Conservation (phyloP, 2,329 filamentous ascomycete genomes). For the Claviceps cyperi region DNA sequence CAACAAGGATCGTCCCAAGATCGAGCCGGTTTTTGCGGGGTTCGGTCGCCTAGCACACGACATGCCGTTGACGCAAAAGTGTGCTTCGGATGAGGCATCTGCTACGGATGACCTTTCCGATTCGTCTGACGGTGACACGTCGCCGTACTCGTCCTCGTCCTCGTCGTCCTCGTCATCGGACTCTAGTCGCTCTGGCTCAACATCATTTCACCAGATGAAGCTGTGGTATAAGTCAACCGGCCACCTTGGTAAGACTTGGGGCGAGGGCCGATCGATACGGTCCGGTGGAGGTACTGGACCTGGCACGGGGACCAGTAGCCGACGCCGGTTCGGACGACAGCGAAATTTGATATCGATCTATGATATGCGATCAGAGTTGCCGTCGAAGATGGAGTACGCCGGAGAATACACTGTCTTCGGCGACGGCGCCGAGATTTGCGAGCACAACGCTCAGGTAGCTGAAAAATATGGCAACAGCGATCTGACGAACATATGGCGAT, state of each 20-base stretch:
- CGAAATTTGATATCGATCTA: slow-evolving; percentile 65
- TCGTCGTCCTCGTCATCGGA: too few relatives aligned
- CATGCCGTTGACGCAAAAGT: slow-evolving; percentile 31
- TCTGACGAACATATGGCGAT: slow-evolving; percentile 69
- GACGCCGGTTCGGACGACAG: slow-evolving; percentile 30
- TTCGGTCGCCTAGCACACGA: slow-evolving; percentile 42
- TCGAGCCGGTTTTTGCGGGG: slow-evolving; percentile 41
- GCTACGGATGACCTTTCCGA: slow-evolving; percentile 35
- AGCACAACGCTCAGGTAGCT: slow-evolving; percentile 69
- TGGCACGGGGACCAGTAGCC: slow-evolving; percentile 34
- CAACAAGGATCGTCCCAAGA: slow-evolving; percentile 34
- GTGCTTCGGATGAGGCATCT: slow-evolving; percentile 34
- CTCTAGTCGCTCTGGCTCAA: slow-evolving; percentile 47
- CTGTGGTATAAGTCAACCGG: slow-evolving; percentile 41
- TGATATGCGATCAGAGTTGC: slow-evolving; percentile 55
- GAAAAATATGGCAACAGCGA: slow-evolving; percentile 55
- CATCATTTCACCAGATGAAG: slow-evolving; percentile 44
- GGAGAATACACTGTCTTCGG: slow-evolving; percentile 73
- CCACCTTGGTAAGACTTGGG: slow-evolving; percentile 39
- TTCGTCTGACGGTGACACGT: slow-evolving; percentile 34
- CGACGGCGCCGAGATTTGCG: slow-evolving; percentile 65
- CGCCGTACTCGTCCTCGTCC: slow-evolving; percentile 28
- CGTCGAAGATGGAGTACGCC: slow-evolving; percentile 64
- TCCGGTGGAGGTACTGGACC: slow-evolving; percentile 43
- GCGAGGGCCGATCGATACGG: slow-evolving; percentile 39